Evolutionary conservation across 495 filamentous ascomycete genomes (phyloP), one percentile per base, ranked within the genome.

Genomic region (Daldinia decipiens): DNA sequence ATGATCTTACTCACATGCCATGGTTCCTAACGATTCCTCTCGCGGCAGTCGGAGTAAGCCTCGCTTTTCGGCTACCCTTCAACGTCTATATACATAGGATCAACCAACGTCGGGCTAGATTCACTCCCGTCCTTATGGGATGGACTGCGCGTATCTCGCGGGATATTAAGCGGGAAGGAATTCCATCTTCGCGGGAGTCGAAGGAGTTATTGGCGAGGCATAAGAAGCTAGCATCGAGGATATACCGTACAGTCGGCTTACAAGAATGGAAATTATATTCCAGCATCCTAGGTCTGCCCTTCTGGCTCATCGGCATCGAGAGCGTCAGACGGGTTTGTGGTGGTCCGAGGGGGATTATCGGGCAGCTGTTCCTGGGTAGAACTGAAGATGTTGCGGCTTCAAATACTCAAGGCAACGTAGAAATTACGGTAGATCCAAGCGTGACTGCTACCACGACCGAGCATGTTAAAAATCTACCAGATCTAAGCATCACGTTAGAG

Each of bases 11-110:
- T 27, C 80, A 82, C 51, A 83, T 91, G 3, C 87, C 93, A 66
- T 97, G 93, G 93, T 88, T 78, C 53, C 72, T 86, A 8, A 85
- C 88, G 27, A 86, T 97, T 59, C 93, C 93, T 0, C 81, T 92
- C 59, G 83, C 91, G 0, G 91, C 92, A 1, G 59, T 93, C 3
- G 39, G 86, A 52, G 79, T 95, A 54, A 89, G 89, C 60, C 80
- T 84, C 32, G 56, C 81, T 34, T 74, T 90, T 70, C 87, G 88
- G 45, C 73, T 90, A 3, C 92, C 91, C 0, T 65, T 91, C 3
- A 79, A 84, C 19, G 69, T 88, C 43, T 92, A 88, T 76, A 78
- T 80, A 60, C 83, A 79, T 61, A 65, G 63, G 64, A 74, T 82
- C 59, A 21, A 74, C 68, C 70, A 82, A 68, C 81, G 81, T 72